Base-by-base conservation (phyloP, 2,329 filamentous ascomycete species). In the Catunica adiposa region DNA sequence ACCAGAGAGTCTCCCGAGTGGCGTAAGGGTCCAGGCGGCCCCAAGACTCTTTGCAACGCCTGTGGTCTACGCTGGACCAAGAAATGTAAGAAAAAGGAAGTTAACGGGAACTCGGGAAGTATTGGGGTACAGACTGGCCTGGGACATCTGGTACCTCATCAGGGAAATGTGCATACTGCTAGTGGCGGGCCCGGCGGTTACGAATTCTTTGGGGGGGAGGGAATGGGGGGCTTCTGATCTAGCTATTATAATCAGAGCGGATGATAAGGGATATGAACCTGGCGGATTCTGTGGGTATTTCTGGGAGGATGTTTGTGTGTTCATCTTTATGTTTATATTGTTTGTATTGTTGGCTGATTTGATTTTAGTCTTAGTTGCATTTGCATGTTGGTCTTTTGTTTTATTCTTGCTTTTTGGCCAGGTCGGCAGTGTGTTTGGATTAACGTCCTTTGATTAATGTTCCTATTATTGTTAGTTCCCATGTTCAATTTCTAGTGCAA, bases 11-110 rank as follows among this genome's bases (percentile, higher is more conserved):
- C 87, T 15, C 90, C 90, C 0, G 90, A 97, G 71, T 97, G 90
- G 90, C 78, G 90, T 60, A 96, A 95, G 67, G 90, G 90, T 0
- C 90, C 90, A 0, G 87, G 80, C 60, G 90, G 90, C 1, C 89
- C 89, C 1, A 96, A 97, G 69, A 96, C 90, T 7, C 71, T 97
- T 11, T 97, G 90, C 69, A 97, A 97, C 70, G 90, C 90, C 6
- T 97, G 90, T 66, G 90, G 90, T 38, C 70, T 84, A 29, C 73
- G 81, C 54, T 84, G 81, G 81, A 80, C 81, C 15, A 81, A 86
- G 78, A 89, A 86, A 65, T 86, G 92, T 65, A 92, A 92, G 74
- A 90, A 88, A 65, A 48, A 47, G 3, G 48, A 37, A 23, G 17
- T 5, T 11, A 23, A 38, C 14, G 23, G 29, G 29, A 31, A 34